Base-by-base conservation (phyloP, 75 land plant species). In the Pinus albicaulis region DNA sequence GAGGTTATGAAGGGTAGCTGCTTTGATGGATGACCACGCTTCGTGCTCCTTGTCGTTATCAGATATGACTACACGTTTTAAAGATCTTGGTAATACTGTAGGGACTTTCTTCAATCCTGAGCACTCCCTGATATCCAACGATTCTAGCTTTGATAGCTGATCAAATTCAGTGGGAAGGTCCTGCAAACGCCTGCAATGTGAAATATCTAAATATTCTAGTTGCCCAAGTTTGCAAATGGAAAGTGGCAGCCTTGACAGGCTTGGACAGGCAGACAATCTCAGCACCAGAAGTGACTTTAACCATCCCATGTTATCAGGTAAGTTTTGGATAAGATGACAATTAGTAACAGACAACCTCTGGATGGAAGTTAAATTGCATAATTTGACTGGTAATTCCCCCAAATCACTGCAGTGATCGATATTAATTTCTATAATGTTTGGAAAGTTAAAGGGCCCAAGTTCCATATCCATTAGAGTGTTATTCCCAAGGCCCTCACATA, bases 51-150 rank as follows among this genome's bases (percentile, higher is more conserved):
- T 70, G 19, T 74, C 64, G 28, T 48, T 28, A 44, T 44, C 48
- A 44, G 48, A 44, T 44, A 44, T 44, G 48, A 57, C 38, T 22
- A 74, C 76, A 57, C 23, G 60, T 70, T 38, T 36, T 38, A 57
- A 38, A 59, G 8, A 28, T 44, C 26, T 15, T 19, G 5, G 22
- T 74, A n/a, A 10, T 3, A 44, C 83, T 4, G 41, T 20, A 1
- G 92, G 92, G 13, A 87, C 69, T 22, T 34, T 58, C 76, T 63
- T 79, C 13, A 90, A 62, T 25, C 28, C 78, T 15, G 72, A 55
- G 48, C 92, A 90, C 72, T 86, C 86, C 55, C 90, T 81, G 90
- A 88, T 90, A 80, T 90, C 88, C 13, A 90, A 85, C 82, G 81
- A 84, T 71, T 83, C 83, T 81, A 90, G 69, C 3, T 72, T 83